phyloP scores from a whole-genome alignment of 169 alveolate genomes.

The Perkinsus olseni region DNA sequence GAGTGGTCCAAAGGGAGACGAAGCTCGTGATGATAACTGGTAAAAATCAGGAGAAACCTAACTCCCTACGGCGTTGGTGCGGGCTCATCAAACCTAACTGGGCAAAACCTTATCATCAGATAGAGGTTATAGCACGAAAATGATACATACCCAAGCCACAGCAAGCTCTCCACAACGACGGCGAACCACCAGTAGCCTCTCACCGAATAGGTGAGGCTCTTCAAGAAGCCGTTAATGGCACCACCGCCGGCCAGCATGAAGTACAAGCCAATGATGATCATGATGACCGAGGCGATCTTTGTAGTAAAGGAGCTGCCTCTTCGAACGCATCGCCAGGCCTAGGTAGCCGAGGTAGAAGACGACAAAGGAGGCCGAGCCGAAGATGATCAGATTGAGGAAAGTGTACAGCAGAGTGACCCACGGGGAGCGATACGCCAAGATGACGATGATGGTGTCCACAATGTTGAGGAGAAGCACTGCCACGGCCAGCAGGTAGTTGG shows the following conservation, averaged over 20 bases:
- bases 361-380: not conserved
- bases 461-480: not conserved
- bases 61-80: not conserved
- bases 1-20: no score
- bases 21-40: no score
- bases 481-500: not conserved
- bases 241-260: not conserved
- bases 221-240: not conserved
- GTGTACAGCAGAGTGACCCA: not conserved
- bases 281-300: not conserved
- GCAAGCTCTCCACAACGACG: not conserved
- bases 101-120: not conserved
- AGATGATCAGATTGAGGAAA: not conserved
- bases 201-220: not conserved
- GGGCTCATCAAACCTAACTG: not conserved
- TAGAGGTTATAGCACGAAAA: not conserved
- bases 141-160: not conserved
- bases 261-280: not conserved
- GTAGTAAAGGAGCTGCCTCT: not conserved
- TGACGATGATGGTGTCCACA: not conserved
- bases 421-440: not conserved
- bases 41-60: no score
- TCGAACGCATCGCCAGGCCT: not conserved
- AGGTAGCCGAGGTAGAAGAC: not conserved
- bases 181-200: not conserved